A percentile compares a stretch with the other conserved stretches of the same genome.
Evolutionary conservation across 805 yeast genomes (phyloP).

Genomic region (Saccharomycopsis guyanensis): DNA sequence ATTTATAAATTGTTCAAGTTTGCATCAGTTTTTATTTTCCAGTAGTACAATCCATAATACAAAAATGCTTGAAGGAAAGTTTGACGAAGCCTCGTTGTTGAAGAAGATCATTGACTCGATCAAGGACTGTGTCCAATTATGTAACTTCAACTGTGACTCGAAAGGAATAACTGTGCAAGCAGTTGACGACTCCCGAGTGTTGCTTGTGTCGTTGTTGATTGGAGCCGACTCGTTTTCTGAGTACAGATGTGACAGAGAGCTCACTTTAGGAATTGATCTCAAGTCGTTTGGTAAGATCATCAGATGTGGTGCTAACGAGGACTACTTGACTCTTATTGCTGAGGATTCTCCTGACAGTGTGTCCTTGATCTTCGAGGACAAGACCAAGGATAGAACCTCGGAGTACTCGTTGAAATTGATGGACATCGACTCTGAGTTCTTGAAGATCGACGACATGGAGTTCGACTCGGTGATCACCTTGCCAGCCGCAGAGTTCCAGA

Average conservation of each 20-base stretch:
- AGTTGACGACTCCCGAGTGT: conserved; percentile 93
- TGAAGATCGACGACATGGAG: conserved; percentile 90
- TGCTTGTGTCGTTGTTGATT: conserved; percentile 78
- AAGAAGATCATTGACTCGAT: conserved; percentile 91
- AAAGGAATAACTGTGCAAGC: conserved; percentile 95
- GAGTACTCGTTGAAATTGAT: conserved; percentile 87
- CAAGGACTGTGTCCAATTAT: conserved; percentile 87
- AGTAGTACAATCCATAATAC: no score
- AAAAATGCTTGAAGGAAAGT: conserved; percentile 94
- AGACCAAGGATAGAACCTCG: conserved; percentile 81
- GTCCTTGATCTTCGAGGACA: conserved; percentile 80
- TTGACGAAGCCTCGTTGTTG: conserved; percentile 84
- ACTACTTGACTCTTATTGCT: conserved; percentile 80
- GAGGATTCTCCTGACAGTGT: conserved; percentile 82
- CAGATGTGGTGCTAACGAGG: conserved; percentile 86
- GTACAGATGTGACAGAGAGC: conserved; percentile 91
- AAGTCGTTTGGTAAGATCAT: conserved; percentile 82
- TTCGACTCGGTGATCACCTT: conserved; percentile 78
- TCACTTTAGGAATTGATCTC: conserved; percentile 87
- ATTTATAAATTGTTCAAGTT: no score
- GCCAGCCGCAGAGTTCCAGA: conserved; percentile 85
- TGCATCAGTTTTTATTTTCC: no score
- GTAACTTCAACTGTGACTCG: conserved; percentile 96
- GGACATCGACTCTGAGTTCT: conserved; percentile 94
- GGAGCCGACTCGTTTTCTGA: conserved; percentile 84